Evolutionary conservation across 495 filamentous ascomycete species (phyloP).

Genomic region (Beverwykella pulmonaria): DNA sequence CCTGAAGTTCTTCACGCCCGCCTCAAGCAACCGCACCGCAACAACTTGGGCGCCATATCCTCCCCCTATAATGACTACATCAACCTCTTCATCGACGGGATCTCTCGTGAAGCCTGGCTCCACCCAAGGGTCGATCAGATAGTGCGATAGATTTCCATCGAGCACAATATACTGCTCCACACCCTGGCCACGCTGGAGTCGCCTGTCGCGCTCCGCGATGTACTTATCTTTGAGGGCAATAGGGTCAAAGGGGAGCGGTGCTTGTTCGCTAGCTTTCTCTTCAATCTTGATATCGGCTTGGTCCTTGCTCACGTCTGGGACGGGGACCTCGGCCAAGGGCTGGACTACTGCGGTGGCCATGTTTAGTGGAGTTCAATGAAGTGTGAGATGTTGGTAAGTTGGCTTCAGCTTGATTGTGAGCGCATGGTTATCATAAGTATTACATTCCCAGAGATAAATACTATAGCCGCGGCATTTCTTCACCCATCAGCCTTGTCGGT

Average conservation of each 20-base stretch:
- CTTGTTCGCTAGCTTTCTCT: neutral
- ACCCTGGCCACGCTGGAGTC: slow-evolving; percentile 11
- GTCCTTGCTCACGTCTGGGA: slow-evolving; percentile 6
- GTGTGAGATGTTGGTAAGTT: neutral
- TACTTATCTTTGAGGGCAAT: slow-evolving; percentile 21
- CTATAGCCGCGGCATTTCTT: neutral
- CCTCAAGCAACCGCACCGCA: slow-evolving; percentile 24
- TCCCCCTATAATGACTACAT: slow-evolving; percentile 31
- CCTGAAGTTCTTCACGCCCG: slow-evolving; percentile 21
- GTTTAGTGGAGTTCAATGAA: neutral
- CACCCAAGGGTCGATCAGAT: slow-evolving; percentile 21
- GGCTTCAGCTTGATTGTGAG: neutral
- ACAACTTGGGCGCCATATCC: slow-evolving; percentile 28
- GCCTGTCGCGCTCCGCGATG: slow-evolving; percentile 19
- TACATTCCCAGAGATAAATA: neutral
- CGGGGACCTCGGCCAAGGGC: slow-evolving; percentile 5
- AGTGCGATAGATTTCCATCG: slow-evolving; percentile 21
- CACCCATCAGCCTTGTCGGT: neutral
- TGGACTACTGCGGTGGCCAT: slow-evolving; percentile 3
- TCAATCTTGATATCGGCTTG: slow-evolving; percentile 2
- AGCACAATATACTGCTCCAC: slow-evolving; percentile 21
- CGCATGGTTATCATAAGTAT: neutral
- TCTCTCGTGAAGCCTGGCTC: slow-evolving; percentile 16
- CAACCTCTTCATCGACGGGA: slow-evolving; percentile 25
- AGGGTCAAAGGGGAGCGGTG: slow-evolving; percentile 17